Conservation (phyloP, 148 eudicot genomes). For the Diospyros kaki region DNA sequence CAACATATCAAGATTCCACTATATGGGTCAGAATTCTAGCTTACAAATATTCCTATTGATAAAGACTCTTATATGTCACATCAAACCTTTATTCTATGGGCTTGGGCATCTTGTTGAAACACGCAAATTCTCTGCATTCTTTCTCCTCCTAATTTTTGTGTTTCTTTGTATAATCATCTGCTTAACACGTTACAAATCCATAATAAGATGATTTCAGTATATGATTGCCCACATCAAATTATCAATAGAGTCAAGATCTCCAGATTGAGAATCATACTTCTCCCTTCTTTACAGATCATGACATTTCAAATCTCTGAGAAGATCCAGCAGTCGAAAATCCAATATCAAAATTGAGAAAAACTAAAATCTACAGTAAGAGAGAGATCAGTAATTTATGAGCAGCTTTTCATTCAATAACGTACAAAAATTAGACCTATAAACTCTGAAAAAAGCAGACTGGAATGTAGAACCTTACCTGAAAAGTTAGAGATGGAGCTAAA, state of each 20-base stretch:
- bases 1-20: no score
- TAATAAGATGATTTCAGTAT: background rate
- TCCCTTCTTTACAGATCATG: background rate
- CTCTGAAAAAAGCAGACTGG: background rate
- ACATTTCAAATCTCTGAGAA: slow-evolving; percentile 4
- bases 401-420: background rate
- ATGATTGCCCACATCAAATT: background rate
- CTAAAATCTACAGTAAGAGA: background rate
- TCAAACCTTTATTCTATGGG: no score
- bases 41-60: no score
- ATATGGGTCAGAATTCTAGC: no score
- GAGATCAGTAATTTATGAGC: background rate
- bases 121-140: no score
- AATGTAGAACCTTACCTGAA: background rate
- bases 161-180: no score
- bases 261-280: background rate
- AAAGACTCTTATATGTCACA: no score
- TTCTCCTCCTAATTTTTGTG: no score
- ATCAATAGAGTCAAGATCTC: background rate
- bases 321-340: background rate
- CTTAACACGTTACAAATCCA: no score
- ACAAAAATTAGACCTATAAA: background rate
- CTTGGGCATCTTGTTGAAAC: no score
- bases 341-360: background rate
- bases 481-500: background rate